Evolutionary conservation across 225 moss, liverwort and hornwort genomes (phyloP).

Genomic region (Anthoceros angustus): DNA sequence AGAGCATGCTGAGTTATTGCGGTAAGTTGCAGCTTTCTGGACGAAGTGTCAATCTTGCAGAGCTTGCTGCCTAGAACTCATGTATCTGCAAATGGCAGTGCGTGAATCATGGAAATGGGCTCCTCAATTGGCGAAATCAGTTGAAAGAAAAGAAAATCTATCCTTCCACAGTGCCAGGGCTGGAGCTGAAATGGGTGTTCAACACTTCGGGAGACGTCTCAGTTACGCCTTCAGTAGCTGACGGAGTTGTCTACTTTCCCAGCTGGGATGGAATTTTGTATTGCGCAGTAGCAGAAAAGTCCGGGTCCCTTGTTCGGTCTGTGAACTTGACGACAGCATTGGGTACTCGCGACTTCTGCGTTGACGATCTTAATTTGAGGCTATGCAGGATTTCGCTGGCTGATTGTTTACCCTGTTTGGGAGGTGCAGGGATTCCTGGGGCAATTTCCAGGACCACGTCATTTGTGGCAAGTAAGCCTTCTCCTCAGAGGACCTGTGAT

Average conservation of each 20-base stretch:
- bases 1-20: too few relatives aligned
- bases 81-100: not conserved
- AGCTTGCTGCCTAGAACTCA: too few relatives aligned
- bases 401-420: not conserved
- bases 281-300: not conserved
- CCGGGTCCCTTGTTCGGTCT: slow-evolving; percentile 2
- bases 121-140: slow-evolving; percentile 4
- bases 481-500: too few relatives aligned
- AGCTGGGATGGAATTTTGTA: slow-evolving; percentile 8
- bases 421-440: not conserved
- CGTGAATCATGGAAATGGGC: slow-evolving; percentile 13
- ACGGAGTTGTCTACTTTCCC: too few relatives aligned
- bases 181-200: slow-evolving; percentile 10
- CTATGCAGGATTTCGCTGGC: not conserved
- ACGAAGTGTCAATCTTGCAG: too few relatives aligned
- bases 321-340: slow-evolving; percentile 4
- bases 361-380: too few relatives aligned
- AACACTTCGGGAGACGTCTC: slow-evolving; percentile 1
- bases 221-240: slow-evolving; percentile 5
- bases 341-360: too few relatives aligned
- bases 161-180: not conserved
- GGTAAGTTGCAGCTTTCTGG: too few relatives aligned
- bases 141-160: not conserved
- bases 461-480: slow-evolving; percentile 8
- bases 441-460: slow-evolving; percentile 2